Percentiles rank a stretch among this genome's conserved stretches.
Conservation (phyloP, 1,139 yeast genomes). For the Blastobotrys persicus region DNA sequence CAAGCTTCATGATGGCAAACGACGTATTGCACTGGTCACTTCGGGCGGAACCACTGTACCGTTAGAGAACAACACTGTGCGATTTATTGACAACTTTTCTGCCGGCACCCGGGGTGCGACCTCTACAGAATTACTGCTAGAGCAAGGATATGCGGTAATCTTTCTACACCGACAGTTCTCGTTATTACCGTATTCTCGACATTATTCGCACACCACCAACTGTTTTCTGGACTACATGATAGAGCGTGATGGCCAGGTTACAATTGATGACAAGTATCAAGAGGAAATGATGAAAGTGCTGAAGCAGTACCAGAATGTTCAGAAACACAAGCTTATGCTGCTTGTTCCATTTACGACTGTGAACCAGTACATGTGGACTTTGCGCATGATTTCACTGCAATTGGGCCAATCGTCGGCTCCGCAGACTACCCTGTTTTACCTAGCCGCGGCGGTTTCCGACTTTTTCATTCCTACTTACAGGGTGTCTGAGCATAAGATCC, state of each 20-base stretch:
- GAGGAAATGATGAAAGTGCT: conserved; percentile 63
- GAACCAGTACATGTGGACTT: conserved; percentile 84
- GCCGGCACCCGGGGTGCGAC: conserved; percentile 99
- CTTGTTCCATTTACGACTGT: conserved; percentile 91
- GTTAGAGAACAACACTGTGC: conserved; percentile 88
- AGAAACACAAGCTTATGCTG: conserved; percentile 57
- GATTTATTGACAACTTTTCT: conserved; percentile 94
- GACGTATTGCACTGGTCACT: conserved; percentile 75
- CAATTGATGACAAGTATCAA: conserved; percentile 58
- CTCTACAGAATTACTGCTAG: conserved; percentile 86
- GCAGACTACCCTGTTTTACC: conserved; percentile 57
- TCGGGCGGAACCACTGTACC: conserved; percentile 99
- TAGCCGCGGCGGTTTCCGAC: conserved; percentile 98
- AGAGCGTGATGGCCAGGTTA: conserved; percentile 33
- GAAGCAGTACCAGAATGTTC: conserved; percentile 60
- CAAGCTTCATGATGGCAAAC: conserved; percentile 37
- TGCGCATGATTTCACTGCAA: conserved; percentile 62
- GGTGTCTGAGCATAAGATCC: conserved; percentile 91
- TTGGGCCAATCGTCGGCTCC: conserved; percentile 39
- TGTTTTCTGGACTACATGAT: conserved; percentile 81
- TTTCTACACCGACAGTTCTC: conserved; percentile 92
- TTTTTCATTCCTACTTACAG: conserved; percentile 85
- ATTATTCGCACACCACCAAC: conserved; percentile 79
- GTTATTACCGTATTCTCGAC: conserved; percentile 84
- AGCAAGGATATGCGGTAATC: conserved; percentile 84